Conservation (phyloP, 2,329 filamentous ascomycete species). For the Stachybotrys chlorohalonatus region DNA sequence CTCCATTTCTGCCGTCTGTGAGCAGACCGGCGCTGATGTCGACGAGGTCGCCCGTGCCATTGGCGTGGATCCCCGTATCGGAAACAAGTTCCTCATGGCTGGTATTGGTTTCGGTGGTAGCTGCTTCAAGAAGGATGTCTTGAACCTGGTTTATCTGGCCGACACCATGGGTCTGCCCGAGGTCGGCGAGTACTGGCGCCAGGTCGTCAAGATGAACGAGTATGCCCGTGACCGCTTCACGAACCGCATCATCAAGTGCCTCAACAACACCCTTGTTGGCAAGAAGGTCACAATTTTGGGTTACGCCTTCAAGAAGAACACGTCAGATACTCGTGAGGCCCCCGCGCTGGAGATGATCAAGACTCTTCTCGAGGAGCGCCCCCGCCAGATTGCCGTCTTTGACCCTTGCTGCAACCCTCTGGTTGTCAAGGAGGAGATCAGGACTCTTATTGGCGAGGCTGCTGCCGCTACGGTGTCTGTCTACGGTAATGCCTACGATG, state of each 20-base stretch:
- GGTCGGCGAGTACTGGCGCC: slow-evolving; percentile 67
- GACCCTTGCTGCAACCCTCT: slow-evolving; percentile 53
- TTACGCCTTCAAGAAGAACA: slow-evolving; percentile 75
- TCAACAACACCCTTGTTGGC: slow-evolving; percentile 59
- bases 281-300: slow-evolving; percentile 69
- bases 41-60: slow-evolving; percentile 60
- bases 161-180: slow-evolving; percentile 60
- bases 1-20: slow-evolving; percentile 71
- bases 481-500: slow-evolving; percentile 38
- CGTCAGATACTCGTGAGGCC: slow-evolving; percentile 64
- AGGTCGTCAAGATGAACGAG: slow-evolving; percentile 69
- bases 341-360: slow-evolving; percentile 61
- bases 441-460: slow-evolving; percentile 27
- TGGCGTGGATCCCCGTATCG: slow-evolving; percentile 64
- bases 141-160: slow-evolving; percentile 65
- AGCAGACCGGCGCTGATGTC: slow-evolving; percentile 67
- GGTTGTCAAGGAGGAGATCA: slow-evolving; percentile 41
- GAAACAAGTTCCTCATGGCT: slow-evolving; percentile 63
- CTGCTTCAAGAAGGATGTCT: slow-evolving; percentile 75
- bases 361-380: slow-evolving; percentile 54
- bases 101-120: slow-evolving; percentile 71
- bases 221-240: slow-evolving; percentile 63
- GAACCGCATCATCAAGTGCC: slow-evolving; percentile 52
- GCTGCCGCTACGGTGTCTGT: slow-evolving; percentile 34
- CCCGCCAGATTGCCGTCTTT: slow-evolving; percentile 56